Percentiles rank a stretch among this genome's conserved stretches.
phyloP scores from a whole-genome alignment of 805 yeast species.

The Zygotorulaspora florentina region DNA sequence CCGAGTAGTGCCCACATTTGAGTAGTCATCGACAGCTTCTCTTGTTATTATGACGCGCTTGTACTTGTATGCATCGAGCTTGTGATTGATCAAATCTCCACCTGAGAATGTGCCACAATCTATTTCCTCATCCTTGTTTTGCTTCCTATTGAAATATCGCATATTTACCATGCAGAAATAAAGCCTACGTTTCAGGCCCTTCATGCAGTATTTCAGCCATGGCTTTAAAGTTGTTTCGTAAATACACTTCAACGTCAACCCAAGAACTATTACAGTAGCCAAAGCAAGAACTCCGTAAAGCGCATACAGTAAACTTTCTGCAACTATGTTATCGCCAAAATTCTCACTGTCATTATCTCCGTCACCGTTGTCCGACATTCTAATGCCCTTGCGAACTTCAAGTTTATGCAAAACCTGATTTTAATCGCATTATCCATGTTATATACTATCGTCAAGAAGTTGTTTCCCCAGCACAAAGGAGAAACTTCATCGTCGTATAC shows the following conservation, averaged over 20 bases:
- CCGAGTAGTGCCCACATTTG: not conserved
- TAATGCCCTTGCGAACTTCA: no score
- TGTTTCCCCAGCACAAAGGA: no score
- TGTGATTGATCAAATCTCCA: not conserved
- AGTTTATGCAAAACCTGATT: no score
- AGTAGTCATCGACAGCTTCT: not conserved
- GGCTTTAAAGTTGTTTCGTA: not conserved
- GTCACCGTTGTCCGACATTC: no score
- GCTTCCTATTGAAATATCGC: not conserved
- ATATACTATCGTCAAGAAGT: no score
- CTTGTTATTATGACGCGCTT: constrained; percentile 1
- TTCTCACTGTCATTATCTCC: not conserved
- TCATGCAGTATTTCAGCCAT: not conserved
- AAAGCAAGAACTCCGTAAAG: not conserved
- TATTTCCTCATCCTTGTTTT: constrained; percentile 1
- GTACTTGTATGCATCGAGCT: constrained; percentile 3
- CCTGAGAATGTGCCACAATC: constrained; percentile 1
- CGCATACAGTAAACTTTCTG: not conserved
- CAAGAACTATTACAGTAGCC: not conserved
- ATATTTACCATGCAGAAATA: not conserved
- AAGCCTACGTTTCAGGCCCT: not conserved
- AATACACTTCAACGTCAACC: not conserved
- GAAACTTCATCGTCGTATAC: no score
- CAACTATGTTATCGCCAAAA: not conserved
- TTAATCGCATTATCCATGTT: no score